Evolutionary conservation across 73 alveolate genomes (phyloP).

Genomic region (Diophrys appendiculata): DNA sequence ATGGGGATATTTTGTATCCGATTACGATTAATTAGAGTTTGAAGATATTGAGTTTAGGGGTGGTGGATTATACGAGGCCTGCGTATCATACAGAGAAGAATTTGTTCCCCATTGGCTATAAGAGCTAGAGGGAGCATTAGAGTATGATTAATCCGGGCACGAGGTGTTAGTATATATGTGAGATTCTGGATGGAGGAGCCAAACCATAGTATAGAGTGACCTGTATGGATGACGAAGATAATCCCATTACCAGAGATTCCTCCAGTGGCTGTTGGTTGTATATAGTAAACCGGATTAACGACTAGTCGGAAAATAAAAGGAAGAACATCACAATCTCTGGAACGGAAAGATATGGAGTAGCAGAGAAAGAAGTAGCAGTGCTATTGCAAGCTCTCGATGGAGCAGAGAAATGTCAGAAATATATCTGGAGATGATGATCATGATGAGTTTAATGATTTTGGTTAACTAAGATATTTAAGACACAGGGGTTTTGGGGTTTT

Average conservation of each 20-base stretch:
- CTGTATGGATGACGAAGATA: conserved; percentile 85
- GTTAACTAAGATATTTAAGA: no score
- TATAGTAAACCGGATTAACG: conserved; percentile 87
- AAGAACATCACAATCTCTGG: conserved; percentile 93
- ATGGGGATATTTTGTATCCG: conserved; percentile 90
- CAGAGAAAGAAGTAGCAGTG: conserved; percentile 84
- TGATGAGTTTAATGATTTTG: no score
- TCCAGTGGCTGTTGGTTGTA: conserved; percentile 96
- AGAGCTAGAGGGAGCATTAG: conserved; percentile 88
- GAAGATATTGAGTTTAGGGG: conserved; percentile 83
- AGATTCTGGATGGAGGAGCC: conserved; percentile 92
- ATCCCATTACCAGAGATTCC: conserved; percentile 89
- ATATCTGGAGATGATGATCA: no score
- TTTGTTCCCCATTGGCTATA: conserved; percentile 94
- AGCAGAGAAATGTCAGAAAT: conserved; percentile 84
- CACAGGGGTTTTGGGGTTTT: no score
- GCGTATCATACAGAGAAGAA: conserved; percentile 91
- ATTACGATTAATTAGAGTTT: conserved; percentile 83
- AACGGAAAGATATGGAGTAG: conserved; percentile 95
- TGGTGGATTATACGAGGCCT: conserved; percentile 76
- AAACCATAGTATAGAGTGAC: conserved; percentile 92
- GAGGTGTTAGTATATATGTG: conserved; percentile 90
- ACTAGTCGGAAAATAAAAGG: conserved; percentile 80
- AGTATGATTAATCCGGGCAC: conserved; percentile 81
- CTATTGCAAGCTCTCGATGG: conserved; percentile 76